A percentile compares a stretch with the other conserved stretches of the same genome.
Evolutionary conservation across 768 basidiomycete genomes (phyloP).

Genomic region (Pleurotus ostreatus): DNA sequence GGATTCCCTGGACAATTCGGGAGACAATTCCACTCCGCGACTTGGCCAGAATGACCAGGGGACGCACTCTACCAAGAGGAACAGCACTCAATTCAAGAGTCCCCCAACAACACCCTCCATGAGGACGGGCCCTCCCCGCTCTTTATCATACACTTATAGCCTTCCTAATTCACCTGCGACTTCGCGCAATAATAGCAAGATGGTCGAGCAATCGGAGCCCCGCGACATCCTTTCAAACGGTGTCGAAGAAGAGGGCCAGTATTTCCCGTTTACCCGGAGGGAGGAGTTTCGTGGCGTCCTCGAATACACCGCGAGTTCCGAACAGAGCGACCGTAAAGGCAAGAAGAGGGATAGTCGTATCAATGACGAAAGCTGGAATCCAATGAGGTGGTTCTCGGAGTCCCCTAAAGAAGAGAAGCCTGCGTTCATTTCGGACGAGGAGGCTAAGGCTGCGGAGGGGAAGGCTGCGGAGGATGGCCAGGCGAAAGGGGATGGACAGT

Average conservation of each 20-base stretch:
- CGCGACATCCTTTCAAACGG: conserved; percentile 24
- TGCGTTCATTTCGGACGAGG: conserved; percentile 26
- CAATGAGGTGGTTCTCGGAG: conserved; percentile 51
- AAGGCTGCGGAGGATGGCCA: background rate
- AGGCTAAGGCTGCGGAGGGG: background rate
- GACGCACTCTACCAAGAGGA: conserved; percentile 12
- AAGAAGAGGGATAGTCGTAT: conserved; percentile 46
- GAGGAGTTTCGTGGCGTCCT: conserved; percentile 60
- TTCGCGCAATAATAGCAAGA: conserved; percentile 20
- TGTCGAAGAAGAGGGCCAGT: conserved; percentile 29
- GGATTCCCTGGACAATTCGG: background rate
- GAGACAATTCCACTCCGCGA: conserved; percentile 1
- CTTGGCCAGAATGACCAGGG: conserved; percentile 1
- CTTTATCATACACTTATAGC: conserved; percentile 63
- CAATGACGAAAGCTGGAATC: conserved; percentile 50
- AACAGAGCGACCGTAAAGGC: conserved; percentile 49
- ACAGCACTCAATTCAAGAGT: conserved; percentile 21
- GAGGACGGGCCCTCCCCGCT: conserved; percentile 72
- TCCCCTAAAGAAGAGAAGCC: conserved; percentile 44
- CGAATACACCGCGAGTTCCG: conserved; percentile 37
- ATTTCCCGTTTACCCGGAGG: conserved; percentile 26
- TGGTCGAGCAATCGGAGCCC: conserved; percentile 18
- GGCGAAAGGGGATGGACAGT: background rate
- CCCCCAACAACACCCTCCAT: conserved; percentile 51
- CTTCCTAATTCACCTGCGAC: conserved; percentile 37